Evolutionary conservation across 1,139 yeast species (phyloP), one percentile per base, ranked within the genome.

Genomic region (Magnusiomyces ingens): DNA sequence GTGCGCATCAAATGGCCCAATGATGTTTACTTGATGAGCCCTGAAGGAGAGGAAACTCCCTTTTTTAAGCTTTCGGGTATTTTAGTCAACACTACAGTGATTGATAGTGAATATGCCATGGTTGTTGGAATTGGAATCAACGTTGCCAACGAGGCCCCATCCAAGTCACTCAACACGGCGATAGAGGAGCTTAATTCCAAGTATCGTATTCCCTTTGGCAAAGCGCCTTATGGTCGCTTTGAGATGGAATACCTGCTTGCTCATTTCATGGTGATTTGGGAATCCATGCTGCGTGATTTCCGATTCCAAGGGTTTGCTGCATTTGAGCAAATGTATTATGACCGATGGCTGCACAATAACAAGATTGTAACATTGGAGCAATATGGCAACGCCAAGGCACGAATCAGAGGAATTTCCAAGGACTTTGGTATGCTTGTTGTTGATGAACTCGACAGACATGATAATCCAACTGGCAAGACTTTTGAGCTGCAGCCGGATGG

Each of bases 1-100:
- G 75, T 91, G 11, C 78, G 81, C 54, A 78, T 94, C 58, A 94
- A 94, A 66, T 94, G 99, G 99, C 99, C 99, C 4, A 94, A 94
- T 66, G 99, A 94, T 68, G 74, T 93, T 15, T 94, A 88, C 66
- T 81, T 85, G 5, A 68, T 82, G 61, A 82, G 80, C 57, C 94
- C 95, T 0, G 64, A 11, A 12, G 17, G 29, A 18, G 29, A 36
- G 4, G 42, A 46, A 19, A 71, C 55, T 3, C 79, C 81, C 11
- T 87, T 80, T 67, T 80, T 82, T 43, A 94, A 94, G 65, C 78
- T 91, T 2, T 82, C 93, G 1, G 99, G 99, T 0, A 78, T 93
- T 4, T 68, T 94, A 45, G 89, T 91, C 43, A 91, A 88, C 67
- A 85, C 95, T 1, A 88, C 84, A 62, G 79, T 79, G 50, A 66